Percentiles rank a stretch among this genome's conserved stretches.
Conservation (phyloP, 2,329 filamentous ascomycete species). For the Phyllosticta citrichinensis region DNA sequence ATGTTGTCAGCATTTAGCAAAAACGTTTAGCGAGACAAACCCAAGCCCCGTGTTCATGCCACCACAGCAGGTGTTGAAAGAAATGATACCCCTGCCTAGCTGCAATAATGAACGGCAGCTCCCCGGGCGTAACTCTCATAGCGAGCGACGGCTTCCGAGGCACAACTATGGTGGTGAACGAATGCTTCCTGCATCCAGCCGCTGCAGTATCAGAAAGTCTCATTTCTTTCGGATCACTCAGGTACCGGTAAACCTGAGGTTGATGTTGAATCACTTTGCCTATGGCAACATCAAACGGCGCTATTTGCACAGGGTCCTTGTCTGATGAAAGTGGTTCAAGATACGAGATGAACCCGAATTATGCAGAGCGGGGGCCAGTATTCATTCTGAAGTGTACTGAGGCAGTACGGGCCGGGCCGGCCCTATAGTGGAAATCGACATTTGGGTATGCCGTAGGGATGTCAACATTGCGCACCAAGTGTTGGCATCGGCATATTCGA, state of each 20-base stretch:
- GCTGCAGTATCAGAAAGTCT: too few relatives aligned
- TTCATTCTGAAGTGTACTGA: background rate
- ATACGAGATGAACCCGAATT: background rate
- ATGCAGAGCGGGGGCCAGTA: background rate
- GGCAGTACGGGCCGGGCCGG: background rate
- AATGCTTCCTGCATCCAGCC: too few relatives aligned
- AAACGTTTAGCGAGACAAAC: background rate
- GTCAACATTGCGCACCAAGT: too few relatives aligned
- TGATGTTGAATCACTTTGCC: background rate
- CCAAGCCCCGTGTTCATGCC: background rate
- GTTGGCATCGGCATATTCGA: background rate
- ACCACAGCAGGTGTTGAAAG: background rate
- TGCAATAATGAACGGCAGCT: too few relatives aligned
- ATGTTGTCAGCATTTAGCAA: background rate
- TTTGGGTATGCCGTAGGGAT: too few relatives aligned
- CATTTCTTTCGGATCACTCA: background rate
- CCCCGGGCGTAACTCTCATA: too few relatives aligned
- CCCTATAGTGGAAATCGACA: background rate
- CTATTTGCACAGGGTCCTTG: background rate
- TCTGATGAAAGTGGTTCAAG: background rate
- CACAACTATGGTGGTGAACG: too few relatives aligned
- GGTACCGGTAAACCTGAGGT: background rate
- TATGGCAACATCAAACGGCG: background rate
- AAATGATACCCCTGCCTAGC: too few relatives aligned
- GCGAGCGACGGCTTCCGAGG: too few relatives aligned